Base-by-base conservation (phyloP, 345 rosid species). In the Eucalyptus albens region DNA sequence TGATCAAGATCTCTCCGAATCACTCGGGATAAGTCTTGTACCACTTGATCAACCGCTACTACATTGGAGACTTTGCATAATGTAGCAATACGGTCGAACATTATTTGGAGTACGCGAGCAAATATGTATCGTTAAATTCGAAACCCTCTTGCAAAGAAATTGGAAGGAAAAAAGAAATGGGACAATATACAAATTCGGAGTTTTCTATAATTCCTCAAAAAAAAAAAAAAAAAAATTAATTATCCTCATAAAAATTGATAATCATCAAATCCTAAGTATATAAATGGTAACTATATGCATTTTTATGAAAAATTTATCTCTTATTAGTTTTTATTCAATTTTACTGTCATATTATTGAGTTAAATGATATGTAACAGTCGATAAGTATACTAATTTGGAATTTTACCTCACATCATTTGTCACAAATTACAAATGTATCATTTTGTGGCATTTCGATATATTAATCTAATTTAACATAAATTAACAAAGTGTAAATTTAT, bases 301-400 rank as follows among this genome's bases (percentile, higher is more conserved):
- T 67, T 31, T 53, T 53, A 53, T 53, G 2, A 53, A 1, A 53
- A 53, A 21, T 2, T 19, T 53, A 53, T 53, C 59, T 1, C 11
- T 0, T 1, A 0, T 53, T 0, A 21, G 0, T 53, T 53, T 19
- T 1, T 2, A 0, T 53, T 53, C 19, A 53, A 53, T 53, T 3
- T 53, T 53, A 53, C 1, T 0, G 0, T 53, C 11, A 53, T 2
- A 19, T 53, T 21, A 19, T 53, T 53, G 2, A 53, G 0, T 21
- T 53, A 1, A 2, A 53, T 19, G 2, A 53, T 21, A 53, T 19
- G 26, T 19, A 2, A 3, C 2, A 53, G 1, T 53, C 56, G 1
- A 53, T 53, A 1, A 21, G 0, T 53, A 53, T 53, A 19, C 1
- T 53, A 53, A 53, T 53, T 53, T 53, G 2, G 11, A 53, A 53